Evolutionary conservation across 768 basidiomycete genomes (phyloP), one percentile per base, ranked within the genome.

Genomic region (Boletus sensibilis): DNA sequence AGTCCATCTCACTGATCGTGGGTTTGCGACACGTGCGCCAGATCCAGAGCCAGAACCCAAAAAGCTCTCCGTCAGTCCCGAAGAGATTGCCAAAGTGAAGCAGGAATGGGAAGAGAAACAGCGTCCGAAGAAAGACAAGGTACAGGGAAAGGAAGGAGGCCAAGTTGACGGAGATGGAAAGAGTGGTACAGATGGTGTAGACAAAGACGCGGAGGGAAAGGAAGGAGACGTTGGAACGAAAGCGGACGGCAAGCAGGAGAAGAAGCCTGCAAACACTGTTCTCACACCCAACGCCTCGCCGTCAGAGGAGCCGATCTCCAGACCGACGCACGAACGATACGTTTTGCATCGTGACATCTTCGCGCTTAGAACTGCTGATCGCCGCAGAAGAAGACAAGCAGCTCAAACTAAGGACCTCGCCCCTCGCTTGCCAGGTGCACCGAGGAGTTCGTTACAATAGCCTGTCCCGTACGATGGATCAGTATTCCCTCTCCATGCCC

Each of bases 301-400:
- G 12, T 57, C 75, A 43, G 65, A 66, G 41, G 61, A 72, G 41
- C 41, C 77, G 3, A 57, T 77, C 25, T 57, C 78, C 72, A 47
- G 68, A 25, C 75, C 83, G 13, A 72, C 78, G 13, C 94, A 95
- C 74, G 80, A 87, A 65, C 82, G 85, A 59, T 97, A 87, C 66
- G 76, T 79, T 10, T 77, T 97, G n/a, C 92, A 96, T 73, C 82
- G 92, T 39, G 83, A 89, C 58, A 84, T 90, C 58, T 97, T 90
- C 68, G 76, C 79, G 71, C 86, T 96, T 82, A 83, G 94, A 25
- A 82, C 84, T 57, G 74, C 76, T 12, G 92, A 94, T 65, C 87
- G 92, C 65, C 82, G 86, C 35, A 86, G 81, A 69, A 80, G 81
- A 49, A 78, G 82, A 68, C 88, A 92, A 64, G 67, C 81, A 1